Percentiles rank a stretch among this genome's conserved stretches.
Evolutionary conservation across 202 grass and related monocot species (phyloP).

Genomic region (Miscanthus sacchariflorus): DNA sequence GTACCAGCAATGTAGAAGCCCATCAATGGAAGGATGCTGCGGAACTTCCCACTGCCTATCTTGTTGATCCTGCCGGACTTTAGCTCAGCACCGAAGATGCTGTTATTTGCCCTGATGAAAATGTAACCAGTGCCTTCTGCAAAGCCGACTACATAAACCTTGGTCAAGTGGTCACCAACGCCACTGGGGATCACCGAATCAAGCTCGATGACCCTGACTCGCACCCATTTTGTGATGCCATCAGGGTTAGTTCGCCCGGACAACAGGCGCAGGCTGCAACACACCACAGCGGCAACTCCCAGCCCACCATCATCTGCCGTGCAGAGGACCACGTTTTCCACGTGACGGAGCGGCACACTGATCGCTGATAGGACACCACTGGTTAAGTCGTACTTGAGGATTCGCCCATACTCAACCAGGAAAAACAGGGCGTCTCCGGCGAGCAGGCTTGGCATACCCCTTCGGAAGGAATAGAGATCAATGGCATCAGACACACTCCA

Average conservation of each 20-base stretch:
- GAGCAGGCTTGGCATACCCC: neutral
- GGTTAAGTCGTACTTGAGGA: neutral
- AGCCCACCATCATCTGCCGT: neutral
- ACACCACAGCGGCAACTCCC: neutral
- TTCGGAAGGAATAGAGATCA: no score
- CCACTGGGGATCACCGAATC: neutral
- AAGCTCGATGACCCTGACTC: neutral
- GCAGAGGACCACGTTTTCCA: neutral
- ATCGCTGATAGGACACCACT: neutral
- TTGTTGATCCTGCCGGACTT: neutral
- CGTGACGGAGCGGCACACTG: fast-evolving
- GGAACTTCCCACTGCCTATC: neutral
- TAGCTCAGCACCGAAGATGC: neutral
- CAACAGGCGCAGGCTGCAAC: neutral
- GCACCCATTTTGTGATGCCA: neutral
- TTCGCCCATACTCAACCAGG: no score
- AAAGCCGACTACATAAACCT: neutral
- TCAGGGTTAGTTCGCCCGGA: neutral
- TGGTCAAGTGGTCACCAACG: neutral
- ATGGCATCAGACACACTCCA: neutral
- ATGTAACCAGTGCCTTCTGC: neutral
- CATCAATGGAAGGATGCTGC: no score
- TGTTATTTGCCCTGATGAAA: neutral
- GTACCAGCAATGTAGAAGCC: no score
- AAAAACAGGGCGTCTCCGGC: neutral